phyloP scores from a whole-genome alignment of 805 yeast genomes.

The Sugiyamaella qingdaonensis region DNA sequence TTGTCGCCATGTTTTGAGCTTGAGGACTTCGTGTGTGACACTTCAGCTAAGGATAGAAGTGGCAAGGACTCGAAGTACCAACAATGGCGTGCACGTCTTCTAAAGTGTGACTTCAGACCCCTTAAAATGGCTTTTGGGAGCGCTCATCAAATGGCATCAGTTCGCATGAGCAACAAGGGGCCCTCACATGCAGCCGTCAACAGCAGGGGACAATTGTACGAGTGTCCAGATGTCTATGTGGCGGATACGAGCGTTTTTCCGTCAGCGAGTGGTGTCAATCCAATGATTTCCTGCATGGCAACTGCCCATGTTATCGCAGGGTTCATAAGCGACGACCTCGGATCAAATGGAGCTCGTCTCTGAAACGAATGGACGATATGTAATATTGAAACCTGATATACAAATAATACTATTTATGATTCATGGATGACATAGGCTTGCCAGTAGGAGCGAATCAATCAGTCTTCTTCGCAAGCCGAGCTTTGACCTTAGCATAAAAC shows the following conservation, averaged over 20 bases:
- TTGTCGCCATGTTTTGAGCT: conserved; percentile 34
- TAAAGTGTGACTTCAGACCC: conserved; percentile 12
- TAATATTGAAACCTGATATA: not conserved
- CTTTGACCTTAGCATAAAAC: conserved; percentile 5
- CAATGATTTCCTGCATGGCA: conserved; percentile 49
- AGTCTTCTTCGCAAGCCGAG: not conserved
- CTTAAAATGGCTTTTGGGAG: conserved; percentile 38
- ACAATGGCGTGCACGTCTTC: conserved; percentile 28
- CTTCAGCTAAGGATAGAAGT: conserved; percentile 32
- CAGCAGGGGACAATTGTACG: conserved; percentile 43
- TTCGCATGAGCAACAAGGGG: conserved; percentile 42
- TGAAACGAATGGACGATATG: not conserved
- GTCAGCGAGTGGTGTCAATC: conserved; percentile 51
- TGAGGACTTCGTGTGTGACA: conserved; percentile 37
- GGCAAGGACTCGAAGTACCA: conserved; percentile 42
- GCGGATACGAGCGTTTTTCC: conserved; percentile 51
- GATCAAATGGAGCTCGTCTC: not conserved
- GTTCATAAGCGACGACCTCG: conserved; percentile 33
- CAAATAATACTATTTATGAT: not conserved
- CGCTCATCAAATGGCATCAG: conserved; percentile 53
- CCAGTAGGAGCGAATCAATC: not conserved
- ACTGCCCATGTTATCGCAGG: conserved; percentile 42
- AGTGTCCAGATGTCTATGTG: conserved; percentile 45
- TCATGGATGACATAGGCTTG: not conserved
- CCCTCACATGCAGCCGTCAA: conserved; percentile 44